These are phyloP conservation scores for Inga leiocalycina DNA, from an alignment of 306 rosid species.

Conservation along the genomic window DNA sequence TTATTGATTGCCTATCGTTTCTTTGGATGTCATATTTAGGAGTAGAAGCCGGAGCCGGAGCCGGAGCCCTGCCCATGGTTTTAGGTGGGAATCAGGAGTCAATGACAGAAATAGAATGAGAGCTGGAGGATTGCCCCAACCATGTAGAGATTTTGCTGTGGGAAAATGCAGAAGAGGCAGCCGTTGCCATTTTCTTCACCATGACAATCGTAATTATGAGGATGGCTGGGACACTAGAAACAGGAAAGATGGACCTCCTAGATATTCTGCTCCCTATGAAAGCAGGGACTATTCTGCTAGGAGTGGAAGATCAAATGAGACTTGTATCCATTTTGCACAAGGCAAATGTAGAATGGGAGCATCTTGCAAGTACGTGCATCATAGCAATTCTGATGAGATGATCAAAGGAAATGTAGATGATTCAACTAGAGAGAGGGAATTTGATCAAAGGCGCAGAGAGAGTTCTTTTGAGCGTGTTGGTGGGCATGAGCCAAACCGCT, in stretches of 20 bases:
- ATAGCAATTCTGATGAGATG: conserved; percentile 65
- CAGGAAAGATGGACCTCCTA: conserved; percentile 71
- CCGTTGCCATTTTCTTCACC: conserved; percentile 76
- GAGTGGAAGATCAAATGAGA: conserved; percentile 63
- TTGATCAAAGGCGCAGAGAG: conserved; percentile 71
- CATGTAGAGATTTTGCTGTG: conserved; percentile 76
- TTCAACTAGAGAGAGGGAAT: conserved; percentile 65
- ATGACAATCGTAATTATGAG: conserved; percentile 60
- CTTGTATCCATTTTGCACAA: conserved; percentile 66
- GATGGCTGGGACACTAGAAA: conserved; percentile 77
- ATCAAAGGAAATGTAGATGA: conserved; percentile 61
- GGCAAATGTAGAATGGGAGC: conserved; percentile 88
- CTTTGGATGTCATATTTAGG: conserved; percentile 39
- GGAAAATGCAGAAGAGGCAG: conserved; percentile 94
- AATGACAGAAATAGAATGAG: conserved; percentile 73
- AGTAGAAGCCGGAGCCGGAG: conserved; percentile 33
- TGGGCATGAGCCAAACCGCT: conserved; percentile 59
- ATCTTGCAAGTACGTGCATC: conserved; percentile 77
- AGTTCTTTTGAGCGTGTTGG: conserved; percentile 65
- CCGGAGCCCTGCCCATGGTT: conserved; percentile 57
- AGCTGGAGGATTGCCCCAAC: conserved; percentile 56
- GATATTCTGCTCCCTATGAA: conserved; percentile 56
- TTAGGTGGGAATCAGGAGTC: conserved; percentile 67
- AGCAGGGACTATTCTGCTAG: conserved; percentile 56
- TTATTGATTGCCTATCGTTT: conserved; percentile 37